Evolutionary conservation across 129 eudicot genomes (phyloP).

Genomic region (carrot (Daucus carota)): DH1_v3.0 NC_030383.2:10732001-10732500

Average conservation of each 20-base stretch:
- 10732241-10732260: background rate
- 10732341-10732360: background rate
- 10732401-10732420: background rate
- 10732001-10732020: background rate
- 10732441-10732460: background rate
- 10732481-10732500: background rate
- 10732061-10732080: conserved; percentile 2
- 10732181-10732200: background rate
- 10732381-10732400: background rate
- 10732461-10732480: background rate
- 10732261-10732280: background rate
- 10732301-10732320: background rate
- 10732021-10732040: conserved; percentile 1
- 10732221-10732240: background rate
- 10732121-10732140: background rate
- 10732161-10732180: background rate
- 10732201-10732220: background rate
- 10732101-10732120: background rate
- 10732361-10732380: background rate
- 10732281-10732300: background rate
- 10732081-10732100: background rate
- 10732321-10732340: background rate
- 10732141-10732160: background rate
- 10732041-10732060: background rate
- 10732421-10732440: background rate